Percentiles rank a stretch among this genome's conserved stretches.
Conservation (phyloP, 2,329 filamentous ascomycete species). For the Aspergillus fischeri region DNA sequence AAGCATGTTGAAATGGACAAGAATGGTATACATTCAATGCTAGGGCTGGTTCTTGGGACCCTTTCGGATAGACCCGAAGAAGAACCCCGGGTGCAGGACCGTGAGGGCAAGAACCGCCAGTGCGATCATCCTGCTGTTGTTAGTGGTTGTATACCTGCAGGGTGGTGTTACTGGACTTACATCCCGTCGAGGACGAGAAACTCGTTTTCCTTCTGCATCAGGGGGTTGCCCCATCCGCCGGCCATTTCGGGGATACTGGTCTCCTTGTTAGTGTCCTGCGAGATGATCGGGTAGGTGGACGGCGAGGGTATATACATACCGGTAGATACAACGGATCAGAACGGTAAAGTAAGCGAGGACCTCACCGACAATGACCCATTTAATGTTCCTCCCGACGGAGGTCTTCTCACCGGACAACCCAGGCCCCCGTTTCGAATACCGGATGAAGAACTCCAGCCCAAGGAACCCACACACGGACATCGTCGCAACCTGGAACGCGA, state of each 20-base stretch:
- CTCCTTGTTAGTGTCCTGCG: slow-evolving; percentile 1
- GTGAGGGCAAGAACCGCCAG: slow-evolving; percentile 40
- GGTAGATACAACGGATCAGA: slow-evolving; percentile 43
- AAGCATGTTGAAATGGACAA: neutral
- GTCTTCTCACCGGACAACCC: slow-evolving; percentile 25
- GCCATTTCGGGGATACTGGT: slow-evolving; percentile 48
- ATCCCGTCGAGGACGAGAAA: slow-evolving; percentile 48
- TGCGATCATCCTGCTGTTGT: slow-evolving; percentile 41
- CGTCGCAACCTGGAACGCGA: slow-evolving; percentile 54
- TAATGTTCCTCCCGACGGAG: slow-evolving; percentile 18
- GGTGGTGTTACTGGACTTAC: slow-evolving; percentile 24
- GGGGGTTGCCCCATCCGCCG: slow-evolving; percentile 45
- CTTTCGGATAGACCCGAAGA: slow-evolving; percentile 34
- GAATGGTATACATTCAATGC: neutral
- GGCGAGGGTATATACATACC: slow-evolving; percentile 23
- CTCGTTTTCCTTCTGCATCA: slow-evolving; percentile 46
- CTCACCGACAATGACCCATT: slow-evolving; percentile 24
- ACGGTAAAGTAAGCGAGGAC: slow-evolving; percentile 38
- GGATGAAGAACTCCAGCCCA: slow-evolving; percentile 45
- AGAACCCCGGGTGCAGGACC: slow-evolving; percentile 44
- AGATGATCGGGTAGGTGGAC: neutral
- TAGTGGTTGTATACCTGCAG: slow-evolving; percentile 1
- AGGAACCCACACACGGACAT: slow-evolving; percentile 37
- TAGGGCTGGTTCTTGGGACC: slow-evolving; percentile 19
- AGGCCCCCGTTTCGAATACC: slow-evolving; percentile 16